Evolutionary conservation across 176 grass and related monocot species (phyloP).

Genomic region (Oropetium thomaeum): DNA sequence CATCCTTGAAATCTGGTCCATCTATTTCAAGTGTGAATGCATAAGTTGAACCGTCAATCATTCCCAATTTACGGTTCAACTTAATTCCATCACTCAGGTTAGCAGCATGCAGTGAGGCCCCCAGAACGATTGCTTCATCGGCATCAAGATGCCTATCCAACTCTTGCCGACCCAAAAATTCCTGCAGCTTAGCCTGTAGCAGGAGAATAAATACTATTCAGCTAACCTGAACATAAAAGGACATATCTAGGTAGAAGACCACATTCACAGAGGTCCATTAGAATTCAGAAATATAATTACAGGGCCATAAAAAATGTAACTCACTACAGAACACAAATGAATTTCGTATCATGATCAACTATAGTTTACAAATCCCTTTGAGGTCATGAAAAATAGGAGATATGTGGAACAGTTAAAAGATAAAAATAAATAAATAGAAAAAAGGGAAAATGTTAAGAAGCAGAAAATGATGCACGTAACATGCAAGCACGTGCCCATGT

Average conservation of each 20-base stretch:
- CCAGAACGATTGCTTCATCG: constrained; percentile 98
- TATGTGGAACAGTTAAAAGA: background rate
- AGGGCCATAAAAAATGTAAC: background rate
- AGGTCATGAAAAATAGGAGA: constrained; percentile 4
- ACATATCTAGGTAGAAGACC: background rate
- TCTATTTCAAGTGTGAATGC: constrained; percentile 76
- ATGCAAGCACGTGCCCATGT: background rate
- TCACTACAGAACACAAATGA: background rate
- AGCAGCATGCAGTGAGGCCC: constrained; percentile 92
- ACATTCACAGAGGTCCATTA: background rate
- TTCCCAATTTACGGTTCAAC: constrained; percentile 93
- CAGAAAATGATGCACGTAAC: background rate
- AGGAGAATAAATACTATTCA: constrained; percentile 27
- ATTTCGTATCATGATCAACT: background rate
- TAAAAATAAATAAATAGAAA: background rate
- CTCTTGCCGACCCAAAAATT: constrained; percentile 77
- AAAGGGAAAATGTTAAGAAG: background rate
- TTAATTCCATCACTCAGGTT: constrained; percentile 99
- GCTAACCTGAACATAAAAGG: background rate
- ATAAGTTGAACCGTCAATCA: constrained; percentile 97
- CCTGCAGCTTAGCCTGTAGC: constrained; percentile 80
- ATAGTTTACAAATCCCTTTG: background rate
- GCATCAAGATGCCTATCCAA: constrained; percentile 96
- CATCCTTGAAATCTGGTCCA: constrained; percentile 72
- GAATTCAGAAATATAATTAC: background rate